A percentile compares a stretch with the other conserved stretches of the same genome.
Evolutionary conservation across 805 yeast species (phyloP).

Genomic region (Saturnispora dispora): DNA sequence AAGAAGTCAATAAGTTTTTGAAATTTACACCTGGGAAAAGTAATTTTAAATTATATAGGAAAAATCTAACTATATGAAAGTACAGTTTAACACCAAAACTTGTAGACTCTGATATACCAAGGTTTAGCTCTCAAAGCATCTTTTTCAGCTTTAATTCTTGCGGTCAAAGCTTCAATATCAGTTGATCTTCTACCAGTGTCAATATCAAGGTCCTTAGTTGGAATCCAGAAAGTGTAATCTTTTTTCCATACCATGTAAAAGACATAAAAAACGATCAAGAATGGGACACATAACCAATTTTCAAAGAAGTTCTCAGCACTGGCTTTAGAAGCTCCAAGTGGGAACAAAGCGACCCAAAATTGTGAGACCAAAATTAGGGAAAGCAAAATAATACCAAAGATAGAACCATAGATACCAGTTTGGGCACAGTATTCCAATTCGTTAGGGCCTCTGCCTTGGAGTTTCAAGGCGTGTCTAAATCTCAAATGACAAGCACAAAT

Average conservation of each 20-base stretch:
- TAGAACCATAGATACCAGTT: conserved; percentile 60
- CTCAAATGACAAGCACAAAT: conserved; percentile 60
- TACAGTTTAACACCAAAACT: conserved; percentile 38
- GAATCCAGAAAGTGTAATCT: conserved; percentile 35
- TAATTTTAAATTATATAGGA: not conserved
- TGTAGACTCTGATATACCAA: conserved; percentile 35
- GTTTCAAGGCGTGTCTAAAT: conserved; percentile 56
- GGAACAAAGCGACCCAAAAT: conserved; percentile 77
- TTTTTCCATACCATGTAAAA: conserved; percentile 31
- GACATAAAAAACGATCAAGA: conserved; percentile 43
- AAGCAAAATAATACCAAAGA: conserved; percentile 50
- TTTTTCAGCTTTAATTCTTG: conserved; percentile 42
- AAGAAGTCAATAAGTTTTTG: too few relatives aligned
- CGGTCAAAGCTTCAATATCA: conserved; percentile 42
- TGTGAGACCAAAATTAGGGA: conserved; percentile 58
- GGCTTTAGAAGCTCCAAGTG: conserved; percentile 40
- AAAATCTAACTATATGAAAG: not conserved
- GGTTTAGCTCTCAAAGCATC: conserved; percentile 35
- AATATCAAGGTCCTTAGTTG: conserved; percentile 44
- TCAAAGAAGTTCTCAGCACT: conserved; percentile 54
- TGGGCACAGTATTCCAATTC: conserved; percentile 63
- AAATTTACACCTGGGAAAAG: not conserved
- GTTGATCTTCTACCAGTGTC: conserved; percentile 50
- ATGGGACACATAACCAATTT: conserved; percentile 55
- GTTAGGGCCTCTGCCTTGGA: conserved; percentile 57